phyloP scores from a whole-genome alignment of 108 stramenopile genomes.

The Stephanodiscus minutulus region DNA sequence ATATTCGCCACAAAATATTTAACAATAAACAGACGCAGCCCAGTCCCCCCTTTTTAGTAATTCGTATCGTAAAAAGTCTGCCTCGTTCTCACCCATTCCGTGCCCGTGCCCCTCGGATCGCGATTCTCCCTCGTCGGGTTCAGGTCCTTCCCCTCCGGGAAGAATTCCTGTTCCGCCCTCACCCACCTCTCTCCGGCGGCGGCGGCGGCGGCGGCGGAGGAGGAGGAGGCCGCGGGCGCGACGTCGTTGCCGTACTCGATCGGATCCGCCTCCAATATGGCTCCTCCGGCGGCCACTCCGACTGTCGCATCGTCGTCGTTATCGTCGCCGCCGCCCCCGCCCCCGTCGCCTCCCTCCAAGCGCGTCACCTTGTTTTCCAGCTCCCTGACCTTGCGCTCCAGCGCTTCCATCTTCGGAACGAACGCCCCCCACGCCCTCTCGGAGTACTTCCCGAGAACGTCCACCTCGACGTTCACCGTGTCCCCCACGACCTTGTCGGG shows the following conservation, averaged over 20 bases:
- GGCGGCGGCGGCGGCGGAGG: background rate
- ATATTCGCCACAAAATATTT: background rate
- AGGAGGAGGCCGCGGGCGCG: background rate
- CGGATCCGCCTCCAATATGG: background rate
- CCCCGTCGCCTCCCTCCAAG: constrained; percentile 23
- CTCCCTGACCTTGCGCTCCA: constrained; percentile 73
- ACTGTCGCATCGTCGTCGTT: background rate
- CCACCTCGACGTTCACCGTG: constrained; percentile 93
- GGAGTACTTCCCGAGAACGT: constrained; percentile 96
- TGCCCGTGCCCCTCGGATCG: constrained; percentile 11
- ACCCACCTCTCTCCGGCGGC: constrained; percentile 15
- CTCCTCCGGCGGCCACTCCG: background rate
- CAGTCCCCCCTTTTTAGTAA: background rate
- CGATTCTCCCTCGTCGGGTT: constrained; percentile 10
- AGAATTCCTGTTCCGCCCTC: constrained; percentile 18
- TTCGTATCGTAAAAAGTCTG: constrained; percentile 28
- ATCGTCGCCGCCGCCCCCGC: background rate
- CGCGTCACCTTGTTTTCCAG: constrained; percentile 57
- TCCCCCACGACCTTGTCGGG: constrained; percentile 77
- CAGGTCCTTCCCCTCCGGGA: background rate
- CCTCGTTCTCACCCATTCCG: constrained; percentile 28
- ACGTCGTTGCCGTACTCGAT: constrained; percentile 4
- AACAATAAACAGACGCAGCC: background rate
- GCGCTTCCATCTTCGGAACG: constrained; percentile 78
- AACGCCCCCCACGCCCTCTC: constrained; percentile 75